Evolutionary conservation across 2,329 filamentous ascomycete genomes (phyloP).

Genomic region (Epichloe gansuensis): DNA sequence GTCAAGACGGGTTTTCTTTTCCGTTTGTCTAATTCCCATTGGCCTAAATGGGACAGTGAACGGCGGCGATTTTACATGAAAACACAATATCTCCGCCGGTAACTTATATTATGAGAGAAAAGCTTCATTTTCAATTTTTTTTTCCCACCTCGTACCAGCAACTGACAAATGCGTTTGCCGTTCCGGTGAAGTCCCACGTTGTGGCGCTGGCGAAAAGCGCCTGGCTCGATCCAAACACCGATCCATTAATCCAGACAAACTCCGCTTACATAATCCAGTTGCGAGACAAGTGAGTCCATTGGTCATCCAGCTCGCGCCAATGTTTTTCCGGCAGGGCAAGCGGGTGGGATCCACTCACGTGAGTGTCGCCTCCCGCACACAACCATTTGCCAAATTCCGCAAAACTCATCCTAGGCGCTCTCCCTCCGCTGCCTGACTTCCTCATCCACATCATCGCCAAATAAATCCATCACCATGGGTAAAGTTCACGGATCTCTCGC

Average conservation of each 20-base stretch:
- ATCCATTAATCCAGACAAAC: background rate
- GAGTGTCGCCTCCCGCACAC: slow-evolving; percentile 23
- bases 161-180: too few relatives aligned
- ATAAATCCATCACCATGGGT: slow-evolving; percentile 54
- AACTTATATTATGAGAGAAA: too few relatives aligned
- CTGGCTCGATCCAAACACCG: too few relatives aligned
- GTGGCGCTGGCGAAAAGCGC: background rate
- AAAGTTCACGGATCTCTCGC: slow-evolving; percentile 91
- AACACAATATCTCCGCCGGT: too few relatives aligned
- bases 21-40: too few relatives aligned
- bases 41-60: too few relatives aligned
- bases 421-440: slow-evolving; percentile 15
- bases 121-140: too few relatives aligned
- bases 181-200: background rate
- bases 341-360: slow-evolving; percentile 22
- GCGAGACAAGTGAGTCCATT: background rate
- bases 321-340: slow-evolving; percentile 24
- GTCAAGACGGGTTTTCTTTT: too few relatives aligned
- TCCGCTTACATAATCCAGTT: background rate
- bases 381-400: slow-evolving; percentile 27
- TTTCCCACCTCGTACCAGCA: too few relatives aligned
- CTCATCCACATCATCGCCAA: slow-evolving; percentile 26
- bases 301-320: slow-evolving; percentile 1
- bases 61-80: too few relatives aligned
- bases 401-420: slow-evolving; percentile 16